Conservation (phyloP, 768 basidiomycete species). For the Lentinus brumalis region DNA sequence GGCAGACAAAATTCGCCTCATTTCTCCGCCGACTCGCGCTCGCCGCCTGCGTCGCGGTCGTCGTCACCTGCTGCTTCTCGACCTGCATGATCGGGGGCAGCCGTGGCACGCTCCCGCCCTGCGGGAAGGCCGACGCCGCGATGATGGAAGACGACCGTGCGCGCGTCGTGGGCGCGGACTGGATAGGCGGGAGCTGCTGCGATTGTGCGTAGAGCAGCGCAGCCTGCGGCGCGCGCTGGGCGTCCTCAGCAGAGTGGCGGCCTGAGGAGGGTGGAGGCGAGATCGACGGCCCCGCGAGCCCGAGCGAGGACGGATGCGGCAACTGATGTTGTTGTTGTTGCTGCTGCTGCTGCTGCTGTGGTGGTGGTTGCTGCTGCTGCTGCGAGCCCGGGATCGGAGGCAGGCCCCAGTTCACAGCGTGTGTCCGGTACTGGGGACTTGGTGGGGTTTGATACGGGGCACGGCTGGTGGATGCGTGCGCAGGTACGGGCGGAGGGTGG, state of each 20-base stretch:
- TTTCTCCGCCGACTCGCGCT: slow-evolving; percentile 88
- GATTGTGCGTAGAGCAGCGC: slow-evolving; percentile 55
- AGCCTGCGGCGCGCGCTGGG: slow-evolving; percentile 54
- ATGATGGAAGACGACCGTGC: slow-evolving; percentile 24
- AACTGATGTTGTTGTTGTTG: slow-evolving; percentile 25
- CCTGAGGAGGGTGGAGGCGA: slow-evolving; percentile 19
- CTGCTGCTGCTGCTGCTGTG: slow-evolving; percentile 4
- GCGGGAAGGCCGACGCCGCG: slow-evolving; percentile 14
- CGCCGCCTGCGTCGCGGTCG: slow-evolving; percentile 89
- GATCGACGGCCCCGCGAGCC: slow-evolving; percentile 41
- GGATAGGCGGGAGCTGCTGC: slow-evolving; percentile 21
- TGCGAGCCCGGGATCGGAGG: slow-evolving; percentile 4
- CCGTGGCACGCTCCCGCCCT: slow-evolving; percentile 38
- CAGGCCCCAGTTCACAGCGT: slow-evolving; percentile 19
- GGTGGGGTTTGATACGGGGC: slow-evolving; percentile 4
- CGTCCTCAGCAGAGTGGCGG: slow-evolving; percentile 42
- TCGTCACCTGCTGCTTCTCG: slow-evolving; percentile 94
- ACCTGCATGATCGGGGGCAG: slow-evolving; percentile 88
- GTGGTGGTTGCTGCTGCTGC: slow-evolving; percentile 1
- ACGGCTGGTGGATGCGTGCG: slow-evolving; percentile 23
- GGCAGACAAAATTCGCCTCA: slow-evolving; percentile 80
- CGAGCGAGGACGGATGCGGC: slow-evolving; percentile 43
- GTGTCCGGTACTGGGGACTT: slow-evolving; percentile 18
- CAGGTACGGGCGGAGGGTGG: slow-evolving; percentile 13
- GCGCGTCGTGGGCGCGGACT: slow-evolving; percentile 8